Evolutionary conservation across 805 yeast genomes (phyloP).

Genomic region (Starmerella floricola): DNA sequence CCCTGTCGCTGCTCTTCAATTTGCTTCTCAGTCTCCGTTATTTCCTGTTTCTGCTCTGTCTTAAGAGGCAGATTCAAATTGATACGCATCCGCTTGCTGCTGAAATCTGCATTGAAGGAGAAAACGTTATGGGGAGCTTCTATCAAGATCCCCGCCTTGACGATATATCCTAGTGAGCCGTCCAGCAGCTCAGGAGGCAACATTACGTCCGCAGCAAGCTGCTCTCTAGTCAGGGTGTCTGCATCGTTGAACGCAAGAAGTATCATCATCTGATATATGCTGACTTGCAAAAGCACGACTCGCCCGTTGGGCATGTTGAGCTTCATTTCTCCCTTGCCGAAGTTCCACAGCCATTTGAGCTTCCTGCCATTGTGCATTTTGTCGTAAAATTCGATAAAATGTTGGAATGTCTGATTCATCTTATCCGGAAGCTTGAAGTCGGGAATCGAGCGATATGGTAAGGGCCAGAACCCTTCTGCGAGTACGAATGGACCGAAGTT

Average conservation of each 20-base stretch:
- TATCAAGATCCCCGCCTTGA: constrained; percentile 60
- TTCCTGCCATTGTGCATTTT: constrained; percentile 75
- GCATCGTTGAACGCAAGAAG: constrained; percentile 67
- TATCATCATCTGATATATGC: constrained; percentile 78
- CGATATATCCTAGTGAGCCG: constrained; percentile 66
- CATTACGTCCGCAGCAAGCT: constrained; percentile 56
- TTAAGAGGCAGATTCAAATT: constrained; percentile 52
- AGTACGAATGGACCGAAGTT: constrained; percentile 66
- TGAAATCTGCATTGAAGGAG: constrained; percentile 68
- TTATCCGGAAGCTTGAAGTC: constrained; percentile 56
- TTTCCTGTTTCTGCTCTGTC: constrained; percentile 53
- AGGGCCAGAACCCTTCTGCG: constrained; percentile 87
- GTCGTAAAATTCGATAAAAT: constrained; percentile 56
- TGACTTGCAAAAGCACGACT: constrained; percentile 47
- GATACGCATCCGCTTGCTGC: constrained; percentile 70
- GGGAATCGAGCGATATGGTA: constrained; percentile 34
- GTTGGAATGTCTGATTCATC: constrained; percentile 50
- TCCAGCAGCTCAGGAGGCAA: constrained; percentile 53
- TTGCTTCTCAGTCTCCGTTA: constrained; percentile 63
- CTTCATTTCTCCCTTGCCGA: constrained; percentile 81
- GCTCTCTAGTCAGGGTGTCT: constrained; percentile 46
- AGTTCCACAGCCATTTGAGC: constrained; percentile 91
- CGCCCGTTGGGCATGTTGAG: constrained; percentile 72
- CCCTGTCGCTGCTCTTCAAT: constrained; percentile 77
- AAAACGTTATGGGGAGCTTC: constrained; percentile 51